phyloP scores from a whole-genome alignment of 139 green algal genomes.

The Chlamydomonas schloesseri region DNA sequence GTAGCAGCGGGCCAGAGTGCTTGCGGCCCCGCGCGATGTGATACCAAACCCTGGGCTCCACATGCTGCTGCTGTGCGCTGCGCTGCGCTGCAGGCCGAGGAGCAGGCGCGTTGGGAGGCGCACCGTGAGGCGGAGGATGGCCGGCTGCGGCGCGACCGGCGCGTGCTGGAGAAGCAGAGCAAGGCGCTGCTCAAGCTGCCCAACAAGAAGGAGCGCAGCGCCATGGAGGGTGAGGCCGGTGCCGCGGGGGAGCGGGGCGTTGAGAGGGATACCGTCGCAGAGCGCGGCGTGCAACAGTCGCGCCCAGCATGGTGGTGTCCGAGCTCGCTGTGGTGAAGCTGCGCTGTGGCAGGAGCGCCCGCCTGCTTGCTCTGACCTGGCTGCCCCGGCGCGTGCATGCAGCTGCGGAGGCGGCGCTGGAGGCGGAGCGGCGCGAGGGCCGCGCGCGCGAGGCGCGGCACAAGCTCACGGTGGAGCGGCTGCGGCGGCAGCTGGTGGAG shows the following conservation, averaged over 20 bases:
- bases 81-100: slow-evolving; percentile 53
- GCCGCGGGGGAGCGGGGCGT: not conserved
- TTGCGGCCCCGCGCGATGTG: no score
- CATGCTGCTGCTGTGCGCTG: no score
- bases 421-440: slow-evolving; percentile 71
- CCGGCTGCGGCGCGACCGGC: slow-evolving; percentile 71
- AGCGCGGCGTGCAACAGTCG: no score
- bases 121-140: slow-evolving; percentile 63
- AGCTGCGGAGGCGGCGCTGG: slow-evolving; percentile 72
- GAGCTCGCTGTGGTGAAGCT: no score
- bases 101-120: slow-evolving; percentile 62
- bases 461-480: slow-evolving; percentile 85
- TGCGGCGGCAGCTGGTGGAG: slow-evolving; percentile 83
- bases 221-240: slow-evolving; percentile 42
- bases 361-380: no score
- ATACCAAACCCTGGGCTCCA: no score
- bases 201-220: slow-evolving; percentile 82
- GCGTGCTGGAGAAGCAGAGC: slow-evolving; percentile 83
- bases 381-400: no score
- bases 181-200: slow-evolving; percentile 73
- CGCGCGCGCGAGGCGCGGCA: slow-evolving; percentile 76
- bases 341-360: no score
- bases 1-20: no score
- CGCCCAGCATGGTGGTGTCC: no score
- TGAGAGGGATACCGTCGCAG: no score